Base-by-base conservation (phyloP, 2,329 filamentous ascomycete species). In the Penicillium sp. region DNA sequence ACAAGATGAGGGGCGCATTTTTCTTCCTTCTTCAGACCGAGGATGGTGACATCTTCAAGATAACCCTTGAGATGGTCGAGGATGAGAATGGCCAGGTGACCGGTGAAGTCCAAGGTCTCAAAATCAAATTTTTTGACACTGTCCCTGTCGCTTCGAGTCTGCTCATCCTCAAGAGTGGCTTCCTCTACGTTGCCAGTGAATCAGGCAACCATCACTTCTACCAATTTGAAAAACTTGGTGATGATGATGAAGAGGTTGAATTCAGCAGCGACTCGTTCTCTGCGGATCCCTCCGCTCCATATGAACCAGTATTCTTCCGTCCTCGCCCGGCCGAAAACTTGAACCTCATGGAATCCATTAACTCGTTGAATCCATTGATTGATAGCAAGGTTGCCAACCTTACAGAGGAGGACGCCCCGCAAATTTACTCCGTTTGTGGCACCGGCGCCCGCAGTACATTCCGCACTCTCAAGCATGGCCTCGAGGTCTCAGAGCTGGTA, bases 71-170 rank as follows among this genome's bases (percentile, higher is more conserved):
- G 61, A 93, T 97, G 86, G 82, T 87, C 9, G 88, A 92, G 64
- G 90, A 96, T 65, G 70, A 88, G 1, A 84, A 89, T 45, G 90
- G 89, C 12, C 87, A 90, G 56, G 80, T 87, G 1, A 93, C 89
- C 0, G 89, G 89, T 27, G 90, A 94, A 68, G 92, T 97, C 2
- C 85, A 84, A 66, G 83, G 87, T 55, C 79, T 99, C 55, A 94
- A 91, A 73, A 90, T 99, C 75, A 97, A 97, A 73, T 99, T 97
- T 74, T 99, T 97, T 66, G 94, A 99, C 67, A 99, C 94, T 0
- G 89, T 97, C 3, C 93, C 95, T 0, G 81, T 96, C 35, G 91
- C 92, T 0, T 87, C 89, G 0, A 95, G 85, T 69, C 82, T 99
- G 43, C 91, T 92, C 71, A 96, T 99, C 63, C 76, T 99, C 63